These are phyloP conservation scores for Discostella stelligeroides DNA, from an alignment of 108 stramenopile genomes.

Conservation along the genomic window DNA sequence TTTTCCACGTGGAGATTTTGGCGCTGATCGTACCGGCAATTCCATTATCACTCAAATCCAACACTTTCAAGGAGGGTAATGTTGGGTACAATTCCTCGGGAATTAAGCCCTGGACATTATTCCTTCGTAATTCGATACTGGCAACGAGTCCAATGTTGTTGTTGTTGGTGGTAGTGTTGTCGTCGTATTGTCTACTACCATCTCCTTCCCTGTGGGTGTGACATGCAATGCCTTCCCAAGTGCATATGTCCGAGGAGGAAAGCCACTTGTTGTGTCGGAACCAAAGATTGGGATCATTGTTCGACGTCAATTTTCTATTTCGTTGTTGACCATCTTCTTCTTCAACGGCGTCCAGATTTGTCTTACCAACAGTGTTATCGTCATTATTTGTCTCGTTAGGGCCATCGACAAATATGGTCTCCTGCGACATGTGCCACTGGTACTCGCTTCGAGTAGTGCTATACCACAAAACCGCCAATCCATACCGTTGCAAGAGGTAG, in stretches of 20 bases:
- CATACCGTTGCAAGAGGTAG: constrained; percentile 41
- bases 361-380: constrained; percentile 8
- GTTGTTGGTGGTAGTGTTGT: too few relatives aligned
- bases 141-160: constrained; percentile 38
- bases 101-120: constrained; percentile 39
- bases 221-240: constrained; percentile 47
- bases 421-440: constrained; percentile 29
- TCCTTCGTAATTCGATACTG: constrained; percentile 31
- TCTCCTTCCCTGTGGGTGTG: constrained; percentile 14
- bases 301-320: too few relatives aligned
- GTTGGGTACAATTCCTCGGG: constrained; percentile 41
- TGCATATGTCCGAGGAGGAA: constrained; percentile 28
- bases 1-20: constrained; percentile 14
- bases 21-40: constrained; percentile 36
- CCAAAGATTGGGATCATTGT: constrained; percentile 22
- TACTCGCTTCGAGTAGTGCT: constrained; percentile 34
- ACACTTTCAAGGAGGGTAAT: constrained; percentile 25
- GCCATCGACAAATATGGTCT: too few relatives aligned
- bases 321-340: neutral
- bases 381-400: too few relatives aligned
- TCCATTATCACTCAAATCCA: constrained; percentile 49
- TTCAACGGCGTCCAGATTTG: neutral
- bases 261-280: constrained; percentile 34
- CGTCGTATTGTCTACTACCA: constrained; percentile 1
- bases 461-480: constrained; percentile 44